phyloP scores from a whole-genome alignment of 768 basidiomycete genomes.

The Trametes cinnabarina region DNA sequence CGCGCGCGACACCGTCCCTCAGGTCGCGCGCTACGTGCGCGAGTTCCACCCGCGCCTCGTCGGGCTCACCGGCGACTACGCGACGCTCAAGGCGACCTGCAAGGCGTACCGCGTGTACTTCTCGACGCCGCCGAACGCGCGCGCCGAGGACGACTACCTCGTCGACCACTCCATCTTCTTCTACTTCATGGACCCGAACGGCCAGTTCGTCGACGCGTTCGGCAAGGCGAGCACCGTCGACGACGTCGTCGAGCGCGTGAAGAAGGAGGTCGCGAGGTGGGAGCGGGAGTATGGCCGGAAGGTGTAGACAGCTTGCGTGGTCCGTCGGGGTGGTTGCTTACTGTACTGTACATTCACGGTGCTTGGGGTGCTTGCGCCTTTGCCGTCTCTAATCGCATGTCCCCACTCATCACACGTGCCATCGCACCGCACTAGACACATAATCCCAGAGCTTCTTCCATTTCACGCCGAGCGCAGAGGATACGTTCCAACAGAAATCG shows the following conservation, averaged over 20 bases:
- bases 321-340: neutral
- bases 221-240: conserved; percentile 75
- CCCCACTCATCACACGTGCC: neutral
- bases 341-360: neutral
- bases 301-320: conserved; percentile 22
- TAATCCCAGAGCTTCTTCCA: neutral
- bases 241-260: conserved; percentile 64
- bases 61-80: conserved; percentile 87
- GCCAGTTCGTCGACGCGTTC: conserved; percentile 94
- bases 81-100: conserved; percentile 81
- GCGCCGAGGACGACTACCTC: conserved; percentile 89
- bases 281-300: conserved; percentile 35
- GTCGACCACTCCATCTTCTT: conserved; percentile 98
- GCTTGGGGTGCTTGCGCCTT: neutral
- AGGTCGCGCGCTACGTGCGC: conserved; percentile 60
- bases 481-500: neutral
- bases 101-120: conserved; percentile 98
- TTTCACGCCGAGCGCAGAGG: neutral
- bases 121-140: conserved; percentile 87
- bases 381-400: neutral
- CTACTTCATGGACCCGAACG: conserved; percentile 95
- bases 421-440: neutral
- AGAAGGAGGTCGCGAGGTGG: conserved; percentile 48
- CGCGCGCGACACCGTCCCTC: conserved; percentile 71
- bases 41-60: conserved; percentile 93